Evolutionary conservation across 108 stramenopile genomes (phyloP), one percentile per base, ranked within the genome.

Genomic region (Mediolabrus comicus): DNA sequence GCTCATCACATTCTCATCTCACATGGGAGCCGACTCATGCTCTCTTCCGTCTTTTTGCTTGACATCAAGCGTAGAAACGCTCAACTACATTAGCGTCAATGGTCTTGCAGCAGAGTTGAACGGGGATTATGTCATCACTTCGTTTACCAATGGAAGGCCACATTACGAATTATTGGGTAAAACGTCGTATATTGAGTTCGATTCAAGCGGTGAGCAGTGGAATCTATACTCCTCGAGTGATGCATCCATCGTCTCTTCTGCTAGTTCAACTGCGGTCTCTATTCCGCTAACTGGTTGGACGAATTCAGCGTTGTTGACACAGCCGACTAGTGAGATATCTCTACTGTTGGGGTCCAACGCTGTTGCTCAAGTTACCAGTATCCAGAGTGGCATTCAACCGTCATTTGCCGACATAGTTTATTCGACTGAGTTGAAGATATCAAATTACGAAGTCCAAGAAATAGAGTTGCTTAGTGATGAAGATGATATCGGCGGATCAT

Each of bases 1-100:
- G 89, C 49, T 72, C 22, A 84, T 95, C n/a, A 87, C 90, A n/a
- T 95, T 95, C 43, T 46, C 34, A 53, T 71, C 77, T 11, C 54
- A 68, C 9, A 32, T 59, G 43, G 75, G 62, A 30, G 57, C 22
- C 19, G 46, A 49, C 22, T 49, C 22, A 13, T 62, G 69, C 19
- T 64, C 38, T 29, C 26, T 35, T 5, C 71, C 31, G 26, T 65
- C 71, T 2, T 65, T 53, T 52, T 65, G 56, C 30, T 28, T 75
- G 11, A 22, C 55, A 9, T 24, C 66, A 22, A 59, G 32, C 14
- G 34, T 39, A 38, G 69, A 71, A 53, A 34, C 75, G 26, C 13
- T 71, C 16, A 33, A 41, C 12, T 70, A 65, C 69, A 58, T 77
- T 25, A n/a, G 10, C 4, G 69, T 71, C 16, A 41, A 13, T 38